Conservation (phyloP, 1,284 basidiomycete species). For the Lentinula novae-zelandiae region DNA sequence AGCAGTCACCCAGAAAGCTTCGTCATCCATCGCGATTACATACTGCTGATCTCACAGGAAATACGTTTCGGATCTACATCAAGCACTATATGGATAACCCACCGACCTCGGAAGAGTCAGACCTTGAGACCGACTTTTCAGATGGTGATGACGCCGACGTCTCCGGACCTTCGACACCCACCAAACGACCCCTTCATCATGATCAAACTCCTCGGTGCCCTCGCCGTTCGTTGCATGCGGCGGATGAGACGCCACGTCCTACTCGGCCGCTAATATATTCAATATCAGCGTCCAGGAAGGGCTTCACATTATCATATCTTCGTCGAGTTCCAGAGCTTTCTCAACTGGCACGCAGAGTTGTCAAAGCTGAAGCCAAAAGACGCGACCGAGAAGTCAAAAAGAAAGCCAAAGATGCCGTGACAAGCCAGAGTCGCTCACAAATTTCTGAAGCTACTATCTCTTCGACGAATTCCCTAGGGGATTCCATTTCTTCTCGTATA, state of each 20-base stretch:
- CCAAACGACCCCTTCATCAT: constrained; percentile 19
- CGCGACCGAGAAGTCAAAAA: constrained; percentile 42
- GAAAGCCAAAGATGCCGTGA: constrained; percentile 24
- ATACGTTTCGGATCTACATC: constrained; percentile 69
- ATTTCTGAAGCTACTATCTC: not conserved
- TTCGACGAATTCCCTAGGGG: not conserved
- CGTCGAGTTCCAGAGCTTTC: constrained; percentile 69
- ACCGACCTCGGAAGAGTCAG: constrained; percentile 11
- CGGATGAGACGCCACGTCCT: constrained; percentile 14
- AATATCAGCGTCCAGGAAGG: constrained; percentile 29
- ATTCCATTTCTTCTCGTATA: constrained; percentile 33
- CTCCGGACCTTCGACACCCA: constrained; percentile 27
- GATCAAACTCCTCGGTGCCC: constrained; percentile 19
- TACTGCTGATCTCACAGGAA: constrained; percentile 58
- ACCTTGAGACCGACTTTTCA: constrained; percentile 12
- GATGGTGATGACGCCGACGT: constrained; percentile 2
- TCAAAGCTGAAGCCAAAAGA: constrained; percentile 51
- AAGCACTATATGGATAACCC: constrained; percentile 71
- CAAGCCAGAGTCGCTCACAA: constrained; percentile 11
- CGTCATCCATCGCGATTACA: constrained; percentile 67
- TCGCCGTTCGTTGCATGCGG: not conserved
- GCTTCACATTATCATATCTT: constrained; percentile 69
- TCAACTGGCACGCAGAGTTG: constrained; percentile 56
- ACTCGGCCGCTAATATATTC: constrained; percentile 8
- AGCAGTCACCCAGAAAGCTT: constrained; percentile 44